These are phyloP conservation scores for Geotrichum europaeum DNA, from an alignment of 1,139 yeast species.

Conservation along the genomic window DNA sequence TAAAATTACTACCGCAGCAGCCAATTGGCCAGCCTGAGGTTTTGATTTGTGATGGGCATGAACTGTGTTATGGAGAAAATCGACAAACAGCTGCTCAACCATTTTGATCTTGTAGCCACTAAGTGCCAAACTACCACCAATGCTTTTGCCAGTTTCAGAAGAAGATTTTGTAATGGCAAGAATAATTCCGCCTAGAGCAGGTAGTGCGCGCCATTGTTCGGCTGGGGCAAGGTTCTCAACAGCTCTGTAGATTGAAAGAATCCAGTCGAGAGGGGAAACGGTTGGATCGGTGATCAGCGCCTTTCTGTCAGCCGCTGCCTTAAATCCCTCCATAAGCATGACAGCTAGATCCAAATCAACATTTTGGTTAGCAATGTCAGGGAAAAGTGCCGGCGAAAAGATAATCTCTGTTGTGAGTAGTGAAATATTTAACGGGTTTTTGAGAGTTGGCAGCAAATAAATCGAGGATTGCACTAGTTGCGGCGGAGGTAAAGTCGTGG, in stretches of 20 bases:
- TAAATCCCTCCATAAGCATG: constrained; percentile 35
- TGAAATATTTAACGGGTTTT: constrained; percentile 51
- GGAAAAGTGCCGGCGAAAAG: constrained; percentile 44
- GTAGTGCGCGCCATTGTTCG: constrained; percentile 50
- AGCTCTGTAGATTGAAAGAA: constrained; percentile 37
- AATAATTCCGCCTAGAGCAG: constrained; percentile 51
- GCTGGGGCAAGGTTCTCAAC: constrained; percentile 13
- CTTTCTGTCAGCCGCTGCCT: constrained; percentile 46
- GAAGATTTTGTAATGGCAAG: constrained; percentile 32
- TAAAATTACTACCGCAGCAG: constrained; percentile 9
- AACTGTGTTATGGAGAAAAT: constrained; percentile 15
- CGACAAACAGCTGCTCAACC: constrained; percentile 20
- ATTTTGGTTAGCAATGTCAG: constrained; percentile 18
- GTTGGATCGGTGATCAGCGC: constrained; percentile 57
- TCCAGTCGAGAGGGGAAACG: constrained; percentile 48
- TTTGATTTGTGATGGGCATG: constrained; percentile 3
- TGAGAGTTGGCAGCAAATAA: constrained; percentile 57
- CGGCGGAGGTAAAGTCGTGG: not conserved
- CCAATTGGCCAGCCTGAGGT: constrained; percentile 9
- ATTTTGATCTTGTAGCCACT: constrained; percentile 1
- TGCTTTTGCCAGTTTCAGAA: constrained; percentile 21
- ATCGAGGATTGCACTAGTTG: constrained; percentile 45
- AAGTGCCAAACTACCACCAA: constrained; percentile 26
- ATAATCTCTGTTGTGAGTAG: constrained; percentile 48
- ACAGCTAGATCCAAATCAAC: constrained; percentile 19